A percentile compares a stretch with the other conserved stretches of the same genome.
These are phyloP conservation scores for Tetrapisispora fleetii DNA, from an alignment of 805 yeast genomes.

Conservation along the genomic window DNA sequence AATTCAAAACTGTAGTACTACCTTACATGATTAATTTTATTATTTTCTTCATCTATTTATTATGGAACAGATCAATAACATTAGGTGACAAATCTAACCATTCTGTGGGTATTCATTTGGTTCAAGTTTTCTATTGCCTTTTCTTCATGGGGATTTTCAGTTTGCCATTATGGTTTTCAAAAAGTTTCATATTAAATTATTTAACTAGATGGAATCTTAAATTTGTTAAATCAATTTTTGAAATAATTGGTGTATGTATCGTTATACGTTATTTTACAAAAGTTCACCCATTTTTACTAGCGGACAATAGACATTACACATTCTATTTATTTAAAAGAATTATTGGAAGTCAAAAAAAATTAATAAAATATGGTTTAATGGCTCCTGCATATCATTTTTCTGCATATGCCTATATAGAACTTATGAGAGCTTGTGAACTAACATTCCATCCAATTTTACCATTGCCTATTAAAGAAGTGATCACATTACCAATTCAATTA, in stretches of 20 bases:
- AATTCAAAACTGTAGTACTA: conserved; percentile 26
- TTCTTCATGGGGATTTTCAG: conserved; percentile 56
- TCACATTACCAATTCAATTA: conserved; percentile 32
- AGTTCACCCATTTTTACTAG: conserved; percentile 81
- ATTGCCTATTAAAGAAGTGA: conserved; percentile 28
- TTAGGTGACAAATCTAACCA: conserved; percentile 91
- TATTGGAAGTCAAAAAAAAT: conserved; percentile 35
- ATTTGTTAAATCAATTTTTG: conserved; percentile 25
- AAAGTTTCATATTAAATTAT: conserved; percentile 34
- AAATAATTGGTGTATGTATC: conserved; percentile 32
- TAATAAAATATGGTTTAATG: conserved; percentile 39
- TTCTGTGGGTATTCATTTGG: conserved; percentile 55
- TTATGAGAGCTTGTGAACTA: conserved; percentile 30
- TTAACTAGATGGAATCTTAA: conserved; percentile 19
- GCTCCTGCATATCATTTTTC: conserved; percentile 66
- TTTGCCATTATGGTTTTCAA: conserved; percentile 62
- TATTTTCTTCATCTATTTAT: conserved; percentile 47
- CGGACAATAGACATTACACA: conserved; percentile 90
- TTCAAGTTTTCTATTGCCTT: conserved; percentile 73
- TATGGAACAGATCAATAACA: conserved; percentile 72
- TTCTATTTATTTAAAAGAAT: conserved; percentile 74
- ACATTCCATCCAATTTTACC: conserved; percentile 30
- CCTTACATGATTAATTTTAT: conserved; percentile 48
- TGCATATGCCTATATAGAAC: conserved; percentile 29
- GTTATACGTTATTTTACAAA: conserved; percentile 53